These are phyloP conservation scores for Fusarium kyushuense DNA, from an alignment of 2,329 filamentous ascomycete species.

Conservation along the genomic window DNA sequence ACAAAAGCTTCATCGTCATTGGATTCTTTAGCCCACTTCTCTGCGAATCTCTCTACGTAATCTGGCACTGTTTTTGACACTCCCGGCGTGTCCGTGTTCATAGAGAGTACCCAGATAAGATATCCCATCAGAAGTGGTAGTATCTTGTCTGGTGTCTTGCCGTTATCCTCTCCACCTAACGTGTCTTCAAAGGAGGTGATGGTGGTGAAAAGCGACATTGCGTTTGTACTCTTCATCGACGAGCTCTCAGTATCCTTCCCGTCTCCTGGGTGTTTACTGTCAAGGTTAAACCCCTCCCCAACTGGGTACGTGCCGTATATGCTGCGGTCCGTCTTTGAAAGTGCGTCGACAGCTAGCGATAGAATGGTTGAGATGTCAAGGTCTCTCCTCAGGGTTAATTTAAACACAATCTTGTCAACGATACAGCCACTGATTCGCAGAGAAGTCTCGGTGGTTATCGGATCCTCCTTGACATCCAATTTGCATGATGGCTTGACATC, in stretches of 20 bases:
- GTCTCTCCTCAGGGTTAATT: neutral
- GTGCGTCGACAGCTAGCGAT: neutral
- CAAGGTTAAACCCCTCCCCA: neutral
- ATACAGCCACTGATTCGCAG: neutral
- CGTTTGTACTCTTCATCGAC: neutral
- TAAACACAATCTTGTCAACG: neutral
- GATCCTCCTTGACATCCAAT: neutral
- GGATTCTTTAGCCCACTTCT: neutral
- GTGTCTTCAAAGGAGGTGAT: neutral
- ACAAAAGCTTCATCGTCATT: neutral
- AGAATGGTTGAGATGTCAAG: neutral
- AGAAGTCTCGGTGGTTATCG: neutral
- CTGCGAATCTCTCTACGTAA: neutral
- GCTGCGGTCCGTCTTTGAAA: neutral
- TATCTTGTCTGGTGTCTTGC: rapidly evolving
- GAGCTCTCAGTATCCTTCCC: too few relatives aligned
- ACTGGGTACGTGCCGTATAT: neutral
- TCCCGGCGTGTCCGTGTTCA: neutral
- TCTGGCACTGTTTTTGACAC: neutral
- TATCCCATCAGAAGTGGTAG: neutral
- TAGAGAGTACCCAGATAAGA: neutral
- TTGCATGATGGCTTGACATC: neutral
- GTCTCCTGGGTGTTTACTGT: neutral
- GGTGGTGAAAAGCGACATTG: neutral
- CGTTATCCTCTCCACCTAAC: neutral